These are phyloP conservation scores for Actinomucor elegans DNA, from an alignment of 371 early-diverging fungal genomes.

Conservation along the genomic window DNA sequence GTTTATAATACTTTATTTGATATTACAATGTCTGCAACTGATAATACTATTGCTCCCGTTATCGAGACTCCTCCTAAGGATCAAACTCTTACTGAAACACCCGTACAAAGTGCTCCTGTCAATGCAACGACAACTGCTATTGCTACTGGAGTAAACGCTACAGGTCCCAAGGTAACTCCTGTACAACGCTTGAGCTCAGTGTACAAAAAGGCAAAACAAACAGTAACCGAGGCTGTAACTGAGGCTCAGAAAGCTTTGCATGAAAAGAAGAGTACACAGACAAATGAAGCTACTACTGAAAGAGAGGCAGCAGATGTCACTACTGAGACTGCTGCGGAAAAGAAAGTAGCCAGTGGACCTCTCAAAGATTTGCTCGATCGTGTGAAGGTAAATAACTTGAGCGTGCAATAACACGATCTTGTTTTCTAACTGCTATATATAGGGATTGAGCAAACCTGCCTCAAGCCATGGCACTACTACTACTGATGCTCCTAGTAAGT, in stretches of 20 bases:
- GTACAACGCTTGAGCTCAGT: conserved; percentile 3
- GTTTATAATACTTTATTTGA: not conserved
- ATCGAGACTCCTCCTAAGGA: not conserved
- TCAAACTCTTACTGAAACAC: not conserved
- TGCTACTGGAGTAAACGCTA: not conserved
- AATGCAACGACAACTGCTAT: not conserved
- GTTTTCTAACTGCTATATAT: not conserved
- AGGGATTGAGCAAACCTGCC: not conserved
- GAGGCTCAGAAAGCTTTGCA: conserved; percentile 2
- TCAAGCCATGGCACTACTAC: not conserved
- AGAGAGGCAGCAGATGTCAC: not conserved
- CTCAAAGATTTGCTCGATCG: conserved; percentile 2
- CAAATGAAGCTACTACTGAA: not conserved
- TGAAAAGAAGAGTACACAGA: not conserved
- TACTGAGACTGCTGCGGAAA: not conserved
- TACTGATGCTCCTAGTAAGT: not conserved
- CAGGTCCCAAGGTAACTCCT: not conserved
- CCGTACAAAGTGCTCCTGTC: not conserved
- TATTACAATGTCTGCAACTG: not conserved
- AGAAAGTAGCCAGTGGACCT: not conserved
- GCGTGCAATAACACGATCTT: not conserved
- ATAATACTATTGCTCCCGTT: not conserved
- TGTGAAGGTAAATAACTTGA: conserved; percentile 1
- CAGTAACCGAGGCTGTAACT: conserved; percentile 2
- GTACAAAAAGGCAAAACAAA: conserved; percentile 4